Evolutionary conservation across 768 basidiomycete genomes (phyloP), one percentile per base, ranked within the genome.

Genomic region (Russula earlei): DNA sequence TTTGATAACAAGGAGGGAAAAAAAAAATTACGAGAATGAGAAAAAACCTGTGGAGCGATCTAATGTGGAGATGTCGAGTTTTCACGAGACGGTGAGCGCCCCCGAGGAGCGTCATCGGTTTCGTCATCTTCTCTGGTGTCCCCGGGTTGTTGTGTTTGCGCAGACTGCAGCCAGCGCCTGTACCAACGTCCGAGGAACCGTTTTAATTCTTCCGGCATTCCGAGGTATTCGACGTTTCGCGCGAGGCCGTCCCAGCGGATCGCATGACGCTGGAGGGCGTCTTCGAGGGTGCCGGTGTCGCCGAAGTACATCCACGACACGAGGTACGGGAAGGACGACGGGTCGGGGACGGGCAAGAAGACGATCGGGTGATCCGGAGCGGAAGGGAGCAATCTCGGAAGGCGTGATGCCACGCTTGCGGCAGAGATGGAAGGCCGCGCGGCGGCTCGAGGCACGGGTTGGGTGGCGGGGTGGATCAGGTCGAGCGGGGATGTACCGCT

Each of bases 181-280:
- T 86, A 90, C 85, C 87, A 93, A 54, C 74, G 75, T 0, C 84
- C 82, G 46, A 92, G 74, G 65, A 87, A 87, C 15, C 83, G 69
- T 67, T 89, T 91, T 68, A 93, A 81, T 42, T 87, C 83, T 17
- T 81, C 71, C 50, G 81, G 75, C 59, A 94, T 77, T 19, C 82
- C 85, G 47, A 95, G 83, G 65, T 90, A 94, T 66, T 94, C 91
- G 66, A 86, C 90, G 67, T 93, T 95, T 57, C 85, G 82, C 19
- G 88, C 88, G 58, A 94, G 74, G 27, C 88, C 89, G 63, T 92
- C 87, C 91, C 91, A 94, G 45, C 80, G 79, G 43, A 91, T 76
- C 49, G 74, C 68, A 19, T 84, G 82, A 19, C 74, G 70, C 58
- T 80, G 77, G 12, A 95, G 78, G 40, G 79, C 83, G 22, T 80